Base-by-base conservation (phyloP, 176 grass and related monocot genomes). In the Guadua angustifolia region DNA sequence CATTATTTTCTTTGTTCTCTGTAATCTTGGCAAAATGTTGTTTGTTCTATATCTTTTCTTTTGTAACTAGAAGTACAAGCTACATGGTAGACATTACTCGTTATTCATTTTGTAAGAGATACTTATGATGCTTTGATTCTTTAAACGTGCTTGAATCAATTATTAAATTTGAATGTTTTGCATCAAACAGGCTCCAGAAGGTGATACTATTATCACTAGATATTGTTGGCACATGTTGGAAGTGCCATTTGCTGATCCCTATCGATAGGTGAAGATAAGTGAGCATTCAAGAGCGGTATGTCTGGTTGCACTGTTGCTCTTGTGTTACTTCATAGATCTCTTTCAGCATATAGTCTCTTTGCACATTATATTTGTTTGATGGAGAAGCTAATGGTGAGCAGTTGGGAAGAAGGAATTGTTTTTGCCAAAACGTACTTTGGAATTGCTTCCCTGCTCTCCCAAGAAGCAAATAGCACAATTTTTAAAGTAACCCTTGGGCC, bases 1-100 rank as follows among this genome's bases (percentile, higher is more conserved):
- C 9, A 2, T 90, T 82, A 38, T 15, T 82, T 46, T 74, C n/a
- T n/a, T 44, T n/a, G 52, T 46, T 58, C 66, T 82, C 1, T 19
- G 56, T 21, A 82, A 57, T 38, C 10, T 19, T 39, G 32, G 38
- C 63, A 39, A 11, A 51, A 35, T 36, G n/a, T 66, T 13, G 21
- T 61, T 78, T 78, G 56, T 29, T 44, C 46, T 19, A 9, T 21
- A 16, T 32, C 0, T 24, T 67, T 22, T 25, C 3, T n/a, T 42
- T 22, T 29, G 9, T 51, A 38, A 59, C 62, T 79, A 50, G 18
- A 66, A 51, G 45, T 61, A 29, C 56, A 19, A 44, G 21, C 26
- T 35, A 16, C 26, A 50, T n/a, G 44, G 17, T 49, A 65, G 42
- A 50, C 9, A 51, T 44, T 46, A 50, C 25, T n/a, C 26, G 26